Conservation (phyloP, 2,329 filamentous ascomycete species). For the Mollisiaceae sp. region DNA sequence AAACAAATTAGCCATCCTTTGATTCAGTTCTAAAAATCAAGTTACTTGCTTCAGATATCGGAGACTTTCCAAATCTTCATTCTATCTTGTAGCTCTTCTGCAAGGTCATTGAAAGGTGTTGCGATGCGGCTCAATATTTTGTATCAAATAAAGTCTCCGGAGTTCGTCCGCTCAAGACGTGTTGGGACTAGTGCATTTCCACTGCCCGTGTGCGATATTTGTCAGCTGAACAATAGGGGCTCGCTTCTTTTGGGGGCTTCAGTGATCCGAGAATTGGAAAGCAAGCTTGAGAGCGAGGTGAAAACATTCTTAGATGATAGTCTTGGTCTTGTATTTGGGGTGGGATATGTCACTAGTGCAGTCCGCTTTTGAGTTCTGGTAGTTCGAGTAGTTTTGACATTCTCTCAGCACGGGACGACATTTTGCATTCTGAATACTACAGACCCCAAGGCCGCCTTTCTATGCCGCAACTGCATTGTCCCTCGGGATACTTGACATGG, state of each 20-base stretch:
- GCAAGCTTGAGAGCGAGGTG: too few relatives aligned
- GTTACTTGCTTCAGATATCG: background rate
- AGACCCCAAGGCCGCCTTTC: background rate
- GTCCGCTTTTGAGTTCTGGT: too few relatives aligned
- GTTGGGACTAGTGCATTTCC: background rate
- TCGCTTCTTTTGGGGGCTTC: background rate
- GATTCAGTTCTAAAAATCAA: background rate
- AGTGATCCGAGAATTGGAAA: too few relatives aligned
- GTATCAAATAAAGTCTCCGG: slow-evolving; percentile 5
- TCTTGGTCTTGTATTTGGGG: too few relatives aligned
- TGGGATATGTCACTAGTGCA: too few relatives aligned
- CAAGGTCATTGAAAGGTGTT: background rate
- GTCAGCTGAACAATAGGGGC: slow-evolving; percentile 1
- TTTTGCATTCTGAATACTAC: too few relatives aligned
- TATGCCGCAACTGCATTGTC: background rate
- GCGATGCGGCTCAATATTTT: background rate
- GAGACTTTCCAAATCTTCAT: background rate
- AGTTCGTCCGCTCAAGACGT: background rate
- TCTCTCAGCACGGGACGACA: too few relatives aligned
- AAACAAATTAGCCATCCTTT: background rate
- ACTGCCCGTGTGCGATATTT: background rate
- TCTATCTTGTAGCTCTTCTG: background rate
- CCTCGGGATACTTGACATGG: background rate
- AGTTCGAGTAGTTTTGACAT: too few relatives aligned
- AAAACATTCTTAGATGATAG: too few relatives aligned